Base-by-base conservation (phyloP, 1,284 basidiomycete species). In the Ganoderma multipileum region DNA sequence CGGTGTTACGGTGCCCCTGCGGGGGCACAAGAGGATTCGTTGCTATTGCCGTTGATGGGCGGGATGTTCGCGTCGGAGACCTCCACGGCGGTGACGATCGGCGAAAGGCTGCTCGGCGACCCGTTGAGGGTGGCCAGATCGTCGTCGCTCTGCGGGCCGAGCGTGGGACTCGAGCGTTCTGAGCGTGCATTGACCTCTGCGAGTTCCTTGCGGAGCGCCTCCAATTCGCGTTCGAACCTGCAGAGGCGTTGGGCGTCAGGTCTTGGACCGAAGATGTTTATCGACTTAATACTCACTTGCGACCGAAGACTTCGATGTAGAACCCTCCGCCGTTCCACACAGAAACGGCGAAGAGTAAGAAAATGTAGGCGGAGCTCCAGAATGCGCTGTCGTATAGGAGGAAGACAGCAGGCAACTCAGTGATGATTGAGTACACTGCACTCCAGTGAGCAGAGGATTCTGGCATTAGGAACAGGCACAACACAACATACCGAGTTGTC, bases 291-390 rank as follows among this genome's bases (percentile, higher is more conserved):
- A 87, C 93, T 73, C 72, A 95, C 95, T 97, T 97, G 81, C 95
- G 89, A 44, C 95, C 95, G 78, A 97, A 97, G 39, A 97, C 95
- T 79, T 98, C 96, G 70, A 98, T 96, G 79, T 97, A 97, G 84
- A 89, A 95, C 11, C 89, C 93, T 70, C 87, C 94, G 63, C 89
- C 94, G 75, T 95, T 95, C 94, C 94, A 95, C 0, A 92, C 92
- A 70, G 91, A 92, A 55, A 95, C 93, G 39, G 86, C 83, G 76
- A 97, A 94, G 59, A 97, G 92, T 68, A 88, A 72, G 52, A 95
- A 82, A 28, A 98, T 82, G 82, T 95, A 97, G 1, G 87, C 79
- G 18, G 88, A 89, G 70, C 93, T 95, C 85, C 91, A 94, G 60
- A 84, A 83, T 1, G 91, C 79, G 75, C 88, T 94, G 75, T 93